Percentiles rank a stretch among this genome's conserved stretches.
Conservation (phyloP, 805 yeast genomes). For the Starmerella bombicola region DNA sequence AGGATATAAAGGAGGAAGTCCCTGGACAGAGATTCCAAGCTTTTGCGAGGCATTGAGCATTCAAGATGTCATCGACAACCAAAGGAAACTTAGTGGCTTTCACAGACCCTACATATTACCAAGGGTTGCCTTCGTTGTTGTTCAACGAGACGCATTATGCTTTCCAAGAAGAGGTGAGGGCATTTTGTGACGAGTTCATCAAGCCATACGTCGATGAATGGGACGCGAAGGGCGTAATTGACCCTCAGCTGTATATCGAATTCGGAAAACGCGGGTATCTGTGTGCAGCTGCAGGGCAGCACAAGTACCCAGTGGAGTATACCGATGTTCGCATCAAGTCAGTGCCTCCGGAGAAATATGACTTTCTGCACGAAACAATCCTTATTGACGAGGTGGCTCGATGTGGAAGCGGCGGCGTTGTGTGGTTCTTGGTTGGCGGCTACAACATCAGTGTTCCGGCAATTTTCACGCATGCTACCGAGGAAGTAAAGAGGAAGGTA, state of each 20-base stretch:
- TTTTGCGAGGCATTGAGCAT: not conserved
- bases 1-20: too few relatives aligned
- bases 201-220: constrained; percentile 35
- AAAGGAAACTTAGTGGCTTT: constrained; percentile 27
- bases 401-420: constrained; percentile 33
- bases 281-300: constrained; percentile 31
- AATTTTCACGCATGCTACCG: constrained; percentile 28
- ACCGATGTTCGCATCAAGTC: constrained; percentile 28
- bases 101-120: constrained; percentile 33
- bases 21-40: too few relatives aligned
- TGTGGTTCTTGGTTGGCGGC: constrained; percentile 34
- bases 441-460: constrained; percentile 34
- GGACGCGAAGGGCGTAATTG: constrained; percentile 32
- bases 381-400: constrained; percentile 32
- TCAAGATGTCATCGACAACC: not conserved
- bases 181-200: constrained; percentile 30
- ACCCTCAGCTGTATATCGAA: constrained; percentile 26
- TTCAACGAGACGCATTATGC: constrained; percentile 33
- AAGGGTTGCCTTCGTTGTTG: constrained; percentile 31
- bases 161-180: constrained; percentile 32
- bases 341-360: constrained; percentile 32
- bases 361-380: constrained; percentile 32
- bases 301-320: constrained; percentile 30
- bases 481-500: constrained; percentile 28
- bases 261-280: constrained; percentile 33